phyloP scores from a whole-genome alignment of 108 stramenopile species.

The Schizochytrium sp. region DNA sequence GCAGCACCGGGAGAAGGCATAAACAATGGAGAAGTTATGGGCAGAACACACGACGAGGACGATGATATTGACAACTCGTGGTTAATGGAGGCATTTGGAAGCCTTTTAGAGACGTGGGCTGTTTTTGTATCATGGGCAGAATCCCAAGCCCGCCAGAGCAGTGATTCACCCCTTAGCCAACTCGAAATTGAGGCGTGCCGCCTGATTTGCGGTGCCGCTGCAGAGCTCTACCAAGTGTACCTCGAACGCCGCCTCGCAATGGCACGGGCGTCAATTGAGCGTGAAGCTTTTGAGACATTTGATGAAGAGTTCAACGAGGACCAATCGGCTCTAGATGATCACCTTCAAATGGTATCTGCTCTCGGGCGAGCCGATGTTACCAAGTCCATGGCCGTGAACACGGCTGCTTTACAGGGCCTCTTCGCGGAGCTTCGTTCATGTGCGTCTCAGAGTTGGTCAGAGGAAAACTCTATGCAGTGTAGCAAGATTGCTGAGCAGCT shows the following conservation, averaged over 20 bases:
- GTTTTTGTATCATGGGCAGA: slow-evolving; percentile 15
- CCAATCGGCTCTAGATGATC: background rate
- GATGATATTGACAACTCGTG: slow-evolving; percentile 44
- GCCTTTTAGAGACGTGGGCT: slow-evolving; percentile 3
- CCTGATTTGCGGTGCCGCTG: background rate
- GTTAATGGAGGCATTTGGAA: slow-evolving; percentile 56
- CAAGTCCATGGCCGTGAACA: background rate
- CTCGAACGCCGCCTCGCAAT: slow-evolving; percentile 20
- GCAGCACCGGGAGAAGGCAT: background rate
- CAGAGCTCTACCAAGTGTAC: slow-evolving; percentile 25
- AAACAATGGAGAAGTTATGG: background rate
- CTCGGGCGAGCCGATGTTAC: slow-evolving; percentile 3
- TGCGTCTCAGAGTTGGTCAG: background rate
- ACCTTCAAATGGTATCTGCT: background rate
- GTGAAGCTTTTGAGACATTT: background rate
- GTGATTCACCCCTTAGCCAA: background rate
- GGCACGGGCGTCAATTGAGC: slow-evolving; percentile 44
- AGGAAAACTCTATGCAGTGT: slow-evolving; percentile 20
- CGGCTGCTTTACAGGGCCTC: background rate
- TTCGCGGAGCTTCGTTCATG: background rate
- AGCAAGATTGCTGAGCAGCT: slow-evolving; percentile 32
- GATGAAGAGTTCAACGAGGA: slow-evolving; percentile 46
- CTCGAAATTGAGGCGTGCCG: slow-evolving; percentile 18
- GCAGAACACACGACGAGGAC: slow-evolving; percentile 4
- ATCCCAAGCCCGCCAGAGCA: background rate